phyloP scores from a whole-genome alignment of 2,329 filamentous ascomycete species.

The Orbilia blumenaviensis region DNA sequence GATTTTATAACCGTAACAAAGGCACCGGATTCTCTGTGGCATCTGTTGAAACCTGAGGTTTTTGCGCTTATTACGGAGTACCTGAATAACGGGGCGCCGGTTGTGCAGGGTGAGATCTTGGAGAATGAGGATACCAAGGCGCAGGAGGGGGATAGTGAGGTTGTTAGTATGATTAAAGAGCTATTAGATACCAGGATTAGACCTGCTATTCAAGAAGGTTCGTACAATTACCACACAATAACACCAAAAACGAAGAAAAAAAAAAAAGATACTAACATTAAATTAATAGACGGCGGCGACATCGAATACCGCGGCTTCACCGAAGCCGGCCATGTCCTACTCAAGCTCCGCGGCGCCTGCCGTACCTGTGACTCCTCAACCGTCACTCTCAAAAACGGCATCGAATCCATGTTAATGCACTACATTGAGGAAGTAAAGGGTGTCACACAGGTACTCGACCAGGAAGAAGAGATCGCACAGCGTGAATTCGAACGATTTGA shows the following conservation, averaged over 20 bases:
- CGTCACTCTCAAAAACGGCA: constrained; percentile 95
- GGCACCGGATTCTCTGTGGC: constrained; percentile 86
- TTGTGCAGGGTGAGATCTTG: constrained; percentile 72
- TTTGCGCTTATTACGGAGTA: constrained; percentile 95
- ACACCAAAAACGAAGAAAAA: too few species aligned
- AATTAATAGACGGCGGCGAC: constrained; percentile 81
- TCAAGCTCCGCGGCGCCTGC: constrained; percentile 92
- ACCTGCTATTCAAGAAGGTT: constrained; percentile 85
- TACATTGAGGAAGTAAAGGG: constrained; percentile 95
- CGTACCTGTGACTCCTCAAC: constrained; percentile 96
- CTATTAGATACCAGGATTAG: constrained; percentile 92
- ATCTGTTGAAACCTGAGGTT: constrained; percentile 91
- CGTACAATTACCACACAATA: background rate
- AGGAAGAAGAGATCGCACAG: constrained; percentile 87
- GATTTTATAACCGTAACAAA: constrained; percentile 99
- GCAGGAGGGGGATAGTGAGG: constrained; percentile 78
- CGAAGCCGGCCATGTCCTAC: constrained; percentile 75
- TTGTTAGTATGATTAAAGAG: constrained; percentile 98
- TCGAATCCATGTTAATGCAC: constrained; percentile 98
- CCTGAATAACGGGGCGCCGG: constrained; percentile 80
- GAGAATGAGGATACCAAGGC: constrained; percentile 62
- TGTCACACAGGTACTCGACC: constrained; percentile 87
- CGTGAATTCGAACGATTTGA: constrained; percentile 94
- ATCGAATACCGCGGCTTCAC: constrained; percentile 90
- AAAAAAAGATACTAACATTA: background rate